These are phyloP conservation scores for Cicer pinnatifidum DNA, from an alignment of 306 rosid species.

Conservation along the genomic window DNA sequence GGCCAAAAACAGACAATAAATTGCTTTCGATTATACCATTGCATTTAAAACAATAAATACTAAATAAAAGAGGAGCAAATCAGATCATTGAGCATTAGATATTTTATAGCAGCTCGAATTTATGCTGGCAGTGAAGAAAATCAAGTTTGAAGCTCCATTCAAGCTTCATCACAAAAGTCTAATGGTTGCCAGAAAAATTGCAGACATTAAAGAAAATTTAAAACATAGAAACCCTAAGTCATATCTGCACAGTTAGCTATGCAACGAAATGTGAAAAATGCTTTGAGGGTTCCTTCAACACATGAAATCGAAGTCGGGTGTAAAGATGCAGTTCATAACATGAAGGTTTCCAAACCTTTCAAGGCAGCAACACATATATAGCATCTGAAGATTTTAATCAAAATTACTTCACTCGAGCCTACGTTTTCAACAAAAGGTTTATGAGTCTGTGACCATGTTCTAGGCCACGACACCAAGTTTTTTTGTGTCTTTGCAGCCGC, in stretches of 20 bases:
- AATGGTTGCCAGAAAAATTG: not conserved
- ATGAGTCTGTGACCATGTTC: not conserved
- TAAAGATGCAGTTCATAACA: conserved; percentile 28
- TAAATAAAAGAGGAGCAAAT: not conserved
- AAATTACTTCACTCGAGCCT: conserved; percentile 10
- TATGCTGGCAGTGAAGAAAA: not conserved
- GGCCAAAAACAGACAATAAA: conserved; percentile 24
- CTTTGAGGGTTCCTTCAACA: conserved; percentile 2
- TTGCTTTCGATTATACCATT: conserved; percentile 2
- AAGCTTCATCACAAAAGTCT: not conserved
- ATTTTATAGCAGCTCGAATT: conserved; percentile 13
- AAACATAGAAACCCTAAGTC: conserved; percentile 1
- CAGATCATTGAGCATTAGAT: not conserved
- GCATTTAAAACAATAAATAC: not conserved
- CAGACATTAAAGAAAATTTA: not conserved
- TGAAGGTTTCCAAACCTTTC: conserved; percentile 18
- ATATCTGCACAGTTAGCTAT: conserved; percentile 2
- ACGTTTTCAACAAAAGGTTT: not conserved
- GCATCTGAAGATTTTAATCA: conserved; percentile 42
- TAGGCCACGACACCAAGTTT: not conserved
- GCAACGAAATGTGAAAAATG: conserved; percentile 34
- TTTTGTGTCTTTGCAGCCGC: not conserved
- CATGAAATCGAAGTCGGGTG: conserved; percentile 18
- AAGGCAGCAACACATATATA: not conserved
- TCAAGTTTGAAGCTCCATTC: conserved; percentile 30